Evolutionary conservation across 2,329 filamentous ascomycete species (phyloP).

Genomic region (Penicillium sp.): DNA sequence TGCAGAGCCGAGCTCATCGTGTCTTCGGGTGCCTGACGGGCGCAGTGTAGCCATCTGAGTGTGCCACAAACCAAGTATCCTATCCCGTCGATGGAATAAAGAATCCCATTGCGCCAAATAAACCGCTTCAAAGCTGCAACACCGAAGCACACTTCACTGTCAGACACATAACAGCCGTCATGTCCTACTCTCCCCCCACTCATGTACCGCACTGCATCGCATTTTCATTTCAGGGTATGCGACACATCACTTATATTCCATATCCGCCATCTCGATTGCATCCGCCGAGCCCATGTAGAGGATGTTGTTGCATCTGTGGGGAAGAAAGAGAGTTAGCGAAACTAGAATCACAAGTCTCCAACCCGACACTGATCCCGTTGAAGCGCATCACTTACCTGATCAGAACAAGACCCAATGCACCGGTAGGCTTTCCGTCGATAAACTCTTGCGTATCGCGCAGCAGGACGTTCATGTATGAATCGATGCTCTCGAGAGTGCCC

Average conservation of each 20-base stretch:
- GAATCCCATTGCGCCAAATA: background rate
- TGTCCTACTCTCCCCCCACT: background rate
- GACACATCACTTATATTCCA: slow-evolving; percentile 35
- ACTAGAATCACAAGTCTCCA: background rate
- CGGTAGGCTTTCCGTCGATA: slow-evolving; percentile 81
- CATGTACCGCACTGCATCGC: background rate
- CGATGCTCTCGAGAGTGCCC: slow-evolving; percentile 84
- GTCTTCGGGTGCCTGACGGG: background rate
- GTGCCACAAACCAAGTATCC: background rate
- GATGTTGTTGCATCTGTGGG: slow-evolving; percentile 85
- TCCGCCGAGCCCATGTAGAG: slow-evolving; percentile 73
- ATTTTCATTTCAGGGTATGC: background rate
- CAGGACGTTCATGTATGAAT: slow-evolving; percentile 99
- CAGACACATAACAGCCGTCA: background rate
- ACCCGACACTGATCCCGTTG: too few relatives aligned
- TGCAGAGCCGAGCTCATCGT: background rate
- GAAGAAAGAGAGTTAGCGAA: background rate
- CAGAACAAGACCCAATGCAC: slow-evolving; percentile 82
- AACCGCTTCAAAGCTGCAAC: background rate
- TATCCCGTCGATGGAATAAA: background rate
- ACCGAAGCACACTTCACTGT: background rate
- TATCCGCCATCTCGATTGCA: slow-evolving; percentile 48
- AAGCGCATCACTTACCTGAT: slow-evolving; percentile 64
- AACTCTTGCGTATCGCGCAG: slow-evolving; percentile 88
- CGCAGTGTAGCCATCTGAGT: background rate